Conservation (phyloP, 2,329 filamentous ascomycete genomes). For the Aureobasidium sp. region DNA sequence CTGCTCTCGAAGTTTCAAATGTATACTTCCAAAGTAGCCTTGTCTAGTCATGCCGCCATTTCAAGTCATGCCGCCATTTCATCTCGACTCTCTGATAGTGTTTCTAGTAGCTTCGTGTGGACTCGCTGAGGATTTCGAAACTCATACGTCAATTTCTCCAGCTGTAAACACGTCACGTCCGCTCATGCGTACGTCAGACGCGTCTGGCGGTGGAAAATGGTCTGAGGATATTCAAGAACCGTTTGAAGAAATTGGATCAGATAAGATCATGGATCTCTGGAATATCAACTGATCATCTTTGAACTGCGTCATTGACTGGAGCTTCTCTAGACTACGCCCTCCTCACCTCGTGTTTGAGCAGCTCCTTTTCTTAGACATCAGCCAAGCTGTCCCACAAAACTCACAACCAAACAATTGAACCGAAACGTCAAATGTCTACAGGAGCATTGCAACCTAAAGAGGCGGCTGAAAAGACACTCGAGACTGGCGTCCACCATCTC, state of each 20-base stretch:
- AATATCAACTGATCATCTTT: not conserved
- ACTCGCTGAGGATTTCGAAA: not conserved
- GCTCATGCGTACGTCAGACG: not conserved
- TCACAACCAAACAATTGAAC: not conserved
- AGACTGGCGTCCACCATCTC: conserved; percentile 23
- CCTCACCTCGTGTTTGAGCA: not conserved
- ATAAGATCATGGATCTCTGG: not conserved
- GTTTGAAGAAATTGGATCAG: not conserved
- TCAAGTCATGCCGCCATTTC: too few relatives aligned
- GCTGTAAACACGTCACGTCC: not conserved
- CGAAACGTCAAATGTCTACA: conserved; percentile 4
- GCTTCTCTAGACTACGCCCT: not conserved
- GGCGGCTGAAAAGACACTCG: conserved; percentile 20
- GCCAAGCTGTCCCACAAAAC: not conserved
- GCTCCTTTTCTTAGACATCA: not conserved
- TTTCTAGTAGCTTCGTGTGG: not conserved
- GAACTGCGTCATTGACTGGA: not conserved
- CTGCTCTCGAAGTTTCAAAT: too few relatives aligned
- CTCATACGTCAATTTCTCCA: not conserved
- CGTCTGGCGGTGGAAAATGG: conserved; percentile 3
- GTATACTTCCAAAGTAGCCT: too few relatives aligned
- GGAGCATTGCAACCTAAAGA: conserved; percentile 21
- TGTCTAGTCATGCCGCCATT: too few relatives aligned
- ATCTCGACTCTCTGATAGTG: not conserved
- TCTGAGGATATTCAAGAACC: not conserved